These are phyloP conservation scores for Wickerhamiella galacta DNA, from an alignment of 805 yeast species.

Conservation along the genomic window DNA sequence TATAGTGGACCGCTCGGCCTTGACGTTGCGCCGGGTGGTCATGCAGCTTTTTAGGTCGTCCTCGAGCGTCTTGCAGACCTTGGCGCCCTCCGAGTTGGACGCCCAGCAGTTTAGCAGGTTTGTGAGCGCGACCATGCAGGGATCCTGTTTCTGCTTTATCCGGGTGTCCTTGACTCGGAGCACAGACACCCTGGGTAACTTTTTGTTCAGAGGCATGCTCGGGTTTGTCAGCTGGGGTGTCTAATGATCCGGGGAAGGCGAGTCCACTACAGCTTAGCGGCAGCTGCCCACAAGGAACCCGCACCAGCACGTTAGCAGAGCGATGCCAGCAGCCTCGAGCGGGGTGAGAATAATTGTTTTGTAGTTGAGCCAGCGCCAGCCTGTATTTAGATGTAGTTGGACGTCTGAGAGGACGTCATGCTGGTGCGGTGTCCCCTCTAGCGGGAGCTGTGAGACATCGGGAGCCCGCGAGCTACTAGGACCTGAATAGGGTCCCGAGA, in stretches of 20 bases:
- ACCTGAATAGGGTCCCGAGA: too few relatives aligned
- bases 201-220: slow-evolving; percentile 1
- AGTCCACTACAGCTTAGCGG: too few relatives aligned
- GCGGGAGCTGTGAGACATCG: too few relatives aligned
- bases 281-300: too few relatives aligned
- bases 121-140: slow-evolving; percentile 70
- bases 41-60: slow-evolving; percentile 60
- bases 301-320: not conserved
- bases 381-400: too few relatives aligned
- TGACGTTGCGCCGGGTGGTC: slow-evolving; percentile 23
- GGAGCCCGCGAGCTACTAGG: too few relatives aligned
- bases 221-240: too few relatives aligned
- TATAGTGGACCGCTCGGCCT: slow-evolving; percentile 26
- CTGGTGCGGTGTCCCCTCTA: too few relatives aligned
- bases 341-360: not conserved
- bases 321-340: not conserved
- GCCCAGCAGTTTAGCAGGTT: slow-evolving; percentile 91
- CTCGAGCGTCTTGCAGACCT: slow-evolving; percentile 48
- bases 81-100: slow-evolving; percentile 72
- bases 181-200: slow-evolving; percentile 7
- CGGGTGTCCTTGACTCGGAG: slow-evolving; percentile 8
- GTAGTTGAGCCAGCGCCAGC: not conserved
- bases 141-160: slow-evolving; percentile 15
- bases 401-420: too few relatives aligned
- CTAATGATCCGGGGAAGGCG: too few relatives aligned